phyloP scores from a whole-genome alignment of 2,329 filamentous ascomycete genomes.

The Colletotrichum gloeosporioides region DNA sequence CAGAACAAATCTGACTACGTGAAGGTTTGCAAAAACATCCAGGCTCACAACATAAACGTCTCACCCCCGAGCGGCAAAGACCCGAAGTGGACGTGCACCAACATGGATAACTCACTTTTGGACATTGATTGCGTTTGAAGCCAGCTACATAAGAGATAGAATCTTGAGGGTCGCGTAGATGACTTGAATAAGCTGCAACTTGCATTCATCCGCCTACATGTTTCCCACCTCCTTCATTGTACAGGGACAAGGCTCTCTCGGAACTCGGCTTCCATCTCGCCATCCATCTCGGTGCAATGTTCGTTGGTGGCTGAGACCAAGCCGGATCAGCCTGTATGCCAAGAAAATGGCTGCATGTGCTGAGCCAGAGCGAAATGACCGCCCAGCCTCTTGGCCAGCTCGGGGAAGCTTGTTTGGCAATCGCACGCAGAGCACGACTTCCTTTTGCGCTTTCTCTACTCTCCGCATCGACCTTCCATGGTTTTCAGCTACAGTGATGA shows the following conservation, averaged over 20 bases:
- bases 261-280: background rate
- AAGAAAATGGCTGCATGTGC: background rate
- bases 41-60: background rate
- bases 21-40: background rate
- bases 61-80: background rate
- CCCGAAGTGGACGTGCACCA: background rate
- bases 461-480: accelerated
- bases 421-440: background rate
- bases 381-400: background rate
- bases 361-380: background rate
- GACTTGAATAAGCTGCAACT: background rate
- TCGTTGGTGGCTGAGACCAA: slow-evolving; percentile 11
- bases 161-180: background rate
- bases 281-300: background rate
- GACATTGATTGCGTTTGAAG: background rate
- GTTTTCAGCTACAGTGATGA: background rate
- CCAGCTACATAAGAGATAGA: background rate
- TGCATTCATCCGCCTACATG: background rate
- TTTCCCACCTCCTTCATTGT: background rate
- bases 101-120: background rate
- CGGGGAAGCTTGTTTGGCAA: background rate
- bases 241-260: background rate
- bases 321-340: background rate
- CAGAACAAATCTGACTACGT: background rate
- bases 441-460: background rate